phyloP scores from a whole-genome alignment of 2,329 filamentous ascomycete genomes.

The Trichoderma sp. region DNA sequence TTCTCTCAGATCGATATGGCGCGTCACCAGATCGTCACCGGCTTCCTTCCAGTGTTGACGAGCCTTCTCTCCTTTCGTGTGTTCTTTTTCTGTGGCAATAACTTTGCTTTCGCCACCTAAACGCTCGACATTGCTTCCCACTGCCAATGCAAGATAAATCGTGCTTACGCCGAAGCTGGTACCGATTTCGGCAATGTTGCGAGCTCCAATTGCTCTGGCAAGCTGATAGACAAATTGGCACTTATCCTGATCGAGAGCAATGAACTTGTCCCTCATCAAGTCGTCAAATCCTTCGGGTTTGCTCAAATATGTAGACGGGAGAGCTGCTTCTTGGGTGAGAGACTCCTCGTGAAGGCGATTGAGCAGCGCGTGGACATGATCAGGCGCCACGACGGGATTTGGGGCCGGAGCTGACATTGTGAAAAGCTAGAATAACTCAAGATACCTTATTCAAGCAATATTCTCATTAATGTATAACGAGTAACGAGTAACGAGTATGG shows the following conservation, averaged over 20 bases:
- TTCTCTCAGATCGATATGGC: constrained; percentile 57
- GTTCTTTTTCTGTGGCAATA: constrained; percentile 63
- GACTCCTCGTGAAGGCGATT: constrained; percentile 24
- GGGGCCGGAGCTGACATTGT: neutral
- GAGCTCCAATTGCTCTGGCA: constrained; percentile 49
- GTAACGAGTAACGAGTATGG: neutral
- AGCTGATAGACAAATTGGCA: constrained; percentile 59
- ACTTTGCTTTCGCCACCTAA: constrained; percentile 39
- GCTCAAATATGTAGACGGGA: constrained; percentile 10
- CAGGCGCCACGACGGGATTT: constrained; percentile 15
- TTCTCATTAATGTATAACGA: neutral
- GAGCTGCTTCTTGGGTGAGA: constrained; percentile 17
- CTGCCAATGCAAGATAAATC: constrained; percentile 63
- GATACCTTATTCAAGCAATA: neutral
- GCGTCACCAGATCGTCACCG: constrained; percentile 50
- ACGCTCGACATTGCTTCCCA: constrained; percentile 45
- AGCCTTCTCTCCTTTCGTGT: constrained; percentile 52
- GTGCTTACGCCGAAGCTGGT: constrained; percentile 65
- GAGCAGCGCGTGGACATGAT: constrained; percentile 22
- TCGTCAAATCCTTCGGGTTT: constrained; percentile 31
- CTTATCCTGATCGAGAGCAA: constrained; percentile 62
- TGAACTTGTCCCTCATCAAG: constrained; percentile 57
- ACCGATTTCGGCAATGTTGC: constrained; percentile 60
- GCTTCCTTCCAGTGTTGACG: constrained; percentile 55
- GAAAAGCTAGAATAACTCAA: neutral